Conservation (phyloP, 2,329 filamentous ascomycete genomes). For the Fusarium chaquense region DNA sequence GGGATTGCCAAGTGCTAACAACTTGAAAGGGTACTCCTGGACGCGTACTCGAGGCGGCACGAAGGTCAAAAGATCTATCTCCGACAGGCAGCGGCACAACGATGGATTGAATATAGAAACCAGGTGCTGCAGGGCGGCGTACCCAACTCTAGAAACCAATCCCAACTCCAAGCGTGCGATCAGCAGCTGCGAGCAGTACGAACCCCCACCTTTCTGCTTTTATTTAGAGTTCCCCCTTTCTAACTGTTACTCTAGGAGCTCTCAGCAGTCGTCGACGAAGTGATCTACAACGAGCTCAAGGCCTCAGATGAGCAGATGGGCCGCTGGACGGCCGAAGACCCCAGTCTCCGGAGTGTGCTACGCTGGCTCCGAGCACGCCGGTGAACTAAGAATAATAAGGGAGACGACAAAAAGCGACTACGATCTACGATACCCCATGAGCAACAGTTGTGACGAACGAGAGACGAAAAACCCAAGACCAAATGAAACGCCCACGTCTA, state of each 20-base stretch:
- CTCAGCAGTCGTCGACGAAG: constrained; percentile 68
- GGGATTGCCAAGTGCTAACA: constrained; percentile 15
- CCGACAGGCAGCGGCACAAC: constrained; percentile 69
- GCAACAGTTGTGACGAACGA: constrained; percentile 30
- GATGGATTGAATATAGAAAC: constrained; percentile 68
- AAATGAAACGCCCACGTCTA: constrained; percentile 24
- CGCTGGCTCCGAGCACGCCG: constrained; percentile 65
- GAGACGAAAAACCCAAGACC: constrained; percentile 28
- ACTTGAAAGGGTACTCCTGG: constrained; percentile 66
- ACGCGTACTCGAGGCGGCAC: constrained; percentile 71
- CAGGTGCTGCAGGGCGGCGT: constrained; percentile 64
- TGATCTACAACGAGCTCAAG: constrained; percentile 67
- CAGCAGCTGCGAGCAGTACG: constrained; percentile 68
- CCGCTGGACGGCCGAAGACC: constrained; percentile 74
- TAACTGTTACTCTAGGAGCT: constrained; percentile 59
- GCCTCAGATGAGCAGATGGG: constrained; percentile 65
- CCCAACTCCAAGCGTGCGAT: constrained; percentile 66
- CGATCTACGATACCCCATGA: constrained; percentile 32
- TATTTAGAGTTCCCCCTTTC: background rate
- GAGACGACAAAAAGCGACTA: constrained; percentile 24
- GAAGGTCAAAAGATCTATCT: constrained; percentile 74
- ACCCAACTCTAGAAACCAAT: constrained; percentile 61
- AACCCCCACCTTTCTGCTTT: constrained; percentile 18
- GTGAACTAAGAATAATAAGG: constrained; percentile 25
- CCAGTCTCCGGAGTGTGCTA: constrained; percentile 67